Conservation (phyloP, 2,329 filamentous ascomycete genomes). For the Chaetoscypha palmicola region DNA sequence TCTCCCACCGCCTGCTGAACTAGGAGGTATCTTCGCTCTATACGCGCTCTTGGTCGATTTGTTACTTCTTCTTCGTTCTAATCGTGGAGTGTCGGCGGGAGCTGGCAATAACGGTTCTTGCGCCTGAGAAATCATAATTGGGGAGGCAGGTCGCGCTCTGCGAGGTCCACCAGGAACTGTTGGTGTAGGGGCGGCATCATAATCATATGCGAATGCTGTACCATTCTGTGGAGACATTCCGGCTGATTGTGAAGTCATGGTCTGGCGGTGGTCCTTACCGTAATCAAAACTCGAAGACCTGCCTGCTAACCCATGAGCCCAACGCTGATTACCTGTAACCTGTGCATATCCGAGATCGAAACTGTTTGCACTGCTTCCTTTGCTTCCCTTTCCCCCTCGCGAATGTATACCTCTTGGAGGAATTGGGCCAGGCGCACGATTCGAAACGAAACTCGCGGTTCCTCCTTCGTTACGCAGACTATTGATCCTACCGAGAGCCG, state of each 20-base stretch:
- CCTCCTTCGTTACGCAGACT: conserved; percentile 42
- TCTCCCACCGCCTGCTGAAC: conserved; percentile 30
- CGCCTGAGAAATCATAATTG: conserved; percentile 27
- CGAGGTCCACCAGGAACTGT: conserved; percentile 76
- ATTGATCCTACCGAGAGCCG: conserved; percentile 53
- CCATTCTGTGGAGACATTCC: conserved; percentile 26
- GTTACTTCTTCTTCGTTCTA: conserved; percentile 51
- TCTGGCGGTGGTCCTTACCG: conserved; percentile 37
- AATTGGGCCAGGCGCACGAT: conserved; percentile 29
- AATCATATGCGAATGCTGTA: conserved; percentile 39
- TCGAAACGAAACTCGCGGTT: conserved; percentile 32
- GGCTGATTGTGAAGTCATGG: conserved; percentile 27
- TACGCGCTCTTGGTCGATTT: conserved; percentile 43
- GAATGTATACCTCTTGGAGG: conserved; percentile 44
- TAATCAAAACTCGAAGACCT: conserved; percentile 73
- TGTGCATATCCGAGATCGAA: conserved; percentile 57
- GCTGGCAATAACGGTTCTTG: conserved; percentile 11
- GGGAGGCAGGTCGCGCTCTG: conserved; percentile 37
- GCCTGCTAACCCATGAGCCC: conserved; percentile 41
- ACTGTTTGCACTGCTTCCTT: conserved; percentile 63
- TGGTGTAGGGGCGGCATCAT: conserved; percentile 80
- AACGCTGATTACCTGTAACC: conserved; percentile 50
- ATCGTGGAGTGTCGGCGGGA: conserved; percentile 30
- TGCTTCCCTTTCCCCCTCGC: conserved; percentile 58
- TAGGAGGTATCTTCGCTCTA: conserved; percentile 34